A percentile compares a stretch with the other conserved stretches of the same genome.
phyloP scores from a whole-genome alignment of 2,329 filamentous ascomycete species.

The Paraconiothyrium brasiliense region DNA sequence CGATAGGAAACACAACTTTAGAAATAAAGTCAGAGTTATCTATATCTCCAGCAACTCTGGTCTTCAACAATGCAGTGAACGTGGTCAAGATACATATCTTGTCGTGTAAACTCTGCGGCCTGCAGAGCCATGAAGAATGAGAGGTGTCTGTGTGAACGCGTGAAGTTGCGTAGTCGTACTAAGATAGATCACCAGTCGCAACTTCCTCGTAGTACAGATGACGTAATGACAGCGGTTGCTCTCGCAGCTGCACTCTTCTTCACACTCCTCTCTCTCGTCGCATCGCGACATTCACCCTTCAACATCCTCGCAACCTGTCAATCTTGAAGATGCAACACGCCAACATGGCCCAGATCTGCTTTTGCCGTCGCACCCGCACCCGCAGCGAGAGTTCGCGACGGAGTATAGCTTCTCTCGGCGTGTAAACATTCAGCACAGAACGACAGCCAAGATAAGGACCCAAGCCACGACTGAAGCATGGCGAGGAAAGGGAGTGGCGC shows the following conservation, averaged over 20 bases:
- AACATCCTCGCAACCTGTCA: background rate
- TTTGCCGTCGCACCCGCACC: background rate
- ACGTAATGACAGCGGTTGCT: background rate
- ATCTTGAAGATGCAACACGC: background rate
- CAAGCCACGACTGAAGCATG: conserved; percentile 4
- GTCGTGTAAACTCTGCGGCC: background rate
- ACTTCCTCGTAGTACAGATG: background rate
- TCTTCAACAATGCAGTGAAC: background rate
- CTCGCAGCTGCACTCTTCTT: background rate
- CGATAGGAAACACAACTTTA: background rate
- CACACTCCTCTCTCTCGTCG: background rate
- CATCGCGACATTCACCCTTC: background rate
- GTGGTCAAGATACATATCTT: background rate
- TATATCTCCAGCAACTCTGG: too few relatives aligned
- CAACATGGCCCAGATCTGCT: background rate
- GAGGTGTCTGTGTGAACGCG: background rate
- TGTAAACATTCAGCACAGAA: background rate
- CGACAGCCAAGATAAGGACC: background rate
- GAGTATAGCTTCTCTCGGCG: background rate
- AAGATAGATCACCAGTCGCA: background rate
- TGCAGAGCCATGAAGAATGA: background rate
- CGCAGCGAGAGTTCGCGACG: background rate
- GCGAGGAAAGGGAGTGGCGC: background rate
- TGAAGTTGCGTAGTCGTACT: background rate
- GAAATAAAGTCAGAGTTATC: background rate